These are phyloP conservation scores for Trichaptum fuscoviolaceum DNA, from an alignment of 768 basidiomycete genomes.

Conservation along the genomic window DNA sequence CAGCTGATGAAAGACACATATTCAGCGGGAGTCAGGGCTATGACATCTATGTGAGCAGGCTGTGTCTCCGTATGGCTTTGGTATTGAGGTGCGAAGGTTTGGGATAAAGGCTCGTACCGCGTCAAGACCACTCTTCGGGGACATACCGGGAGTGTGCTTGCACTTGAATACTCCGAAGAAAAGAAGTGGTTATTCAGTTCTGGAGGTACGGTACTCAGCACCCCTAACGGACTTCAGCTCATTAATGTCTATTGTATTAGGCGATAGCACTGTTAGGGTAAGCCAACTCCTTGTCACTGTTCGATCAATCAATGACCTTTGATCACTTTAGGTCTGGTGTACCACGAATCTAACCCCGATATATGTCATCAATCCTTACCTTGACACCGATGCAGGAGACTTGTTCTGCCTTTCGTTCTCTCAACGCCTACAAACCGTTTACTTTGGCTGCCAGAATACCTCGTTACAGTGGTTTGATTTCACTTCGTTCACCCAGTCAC, in stretches of 20 bases:
- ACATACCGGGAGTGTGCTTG: conserved; percentile 81
- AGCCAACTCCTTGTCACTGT: background rate
- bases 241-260: conserved; percentile 30
- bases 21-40: conserved; percentile 79
- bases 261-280: conserved; percentile 85
- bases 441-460: conserved; percentile 89
- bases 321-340: conserved; percentile 65
- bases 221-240: background rate
- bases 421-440: conserved; percentile 60
- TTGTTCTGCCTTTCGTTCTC: conserved; percentile 84
- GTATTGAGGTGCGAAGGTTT: conserved; percentile 53
- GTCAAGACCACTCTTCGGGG: conserved; percentile 67
- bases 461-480: conserved; percentile 88
- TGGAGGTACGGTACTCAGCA: conserved; percentile 49
- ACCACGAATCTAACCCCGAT: conserved; percentile 60
- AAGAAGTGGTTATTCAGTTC: conserved; percentile 87
- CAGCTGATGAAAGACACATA: conserved; percentile 66
- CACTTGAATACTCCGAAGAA: conserved; percentile 68
- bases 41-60: conserved; percentile 60
- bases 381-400: conserved; percentile 80
- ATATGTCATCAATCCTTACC: conserved; percentile 71
- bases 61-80: conserved; percentile 11
- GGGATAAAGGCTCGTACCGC: conserved; percentile 70
- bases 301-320: background rate
- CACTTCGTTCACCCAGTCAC: conserved; percentile 17